Evolutionary conservation across 2,329 filamentous ascomycete species (phyloP).

Genomic region (Colletotrichum karsti): DNA sequence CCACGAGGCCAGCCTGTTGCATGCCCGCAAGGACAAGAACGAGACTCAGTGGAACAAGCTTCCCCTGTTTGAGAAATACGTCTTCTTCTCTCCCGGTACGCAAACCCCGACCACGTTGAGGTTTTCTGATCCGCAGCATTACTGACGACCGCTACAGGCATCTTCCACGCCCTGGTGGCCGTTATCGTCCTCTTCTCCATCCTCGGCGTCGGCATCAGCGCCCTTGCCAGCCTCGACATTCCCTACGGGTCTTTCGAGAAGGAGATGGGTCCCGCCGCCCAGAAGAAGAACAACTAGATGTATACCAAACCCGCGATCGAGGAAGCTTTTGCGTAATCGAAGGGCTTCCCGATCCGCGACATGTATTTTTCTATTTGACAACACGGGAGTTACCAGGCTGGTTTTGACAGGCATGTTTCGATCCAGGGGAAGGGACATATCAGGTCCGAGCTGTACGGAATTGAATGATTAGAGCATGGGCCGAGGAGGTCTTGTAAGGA

Average conservation of each 20-base stretch:
- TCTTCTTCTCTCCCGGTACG: conserved; percentile 89
- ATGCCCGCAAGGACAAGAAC: conserved; percentile 47
- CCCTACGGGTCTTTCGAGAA: conserved; percentile 97
- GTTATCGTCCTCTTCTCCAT: conserved; percentile 78
- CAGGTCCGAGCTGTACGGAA: background rate
- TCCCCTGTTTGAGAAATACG: conserved; percentile 88
- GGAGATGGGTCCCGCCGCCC: conserved; percentile 87
- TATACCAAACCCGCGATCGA: conserved; percentile 31
- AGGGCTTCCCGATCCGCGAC: background rate
- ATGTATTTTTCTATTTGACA: conserved; percentile 21
- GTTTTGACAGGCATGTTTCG: conserved; percentile 23
- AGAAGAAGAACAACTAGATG: conserved; percentile 89
- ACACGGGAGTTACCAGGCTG: conserved; percentile 28
- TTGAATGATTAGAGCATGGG: background rate
- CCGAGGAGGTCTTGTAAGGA: background rate
- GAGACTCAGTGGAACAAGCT: conserved; percentile 49
- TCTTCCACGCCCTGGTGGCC: conserved; percentile 87
- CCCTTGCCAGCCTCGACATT: conserved; percentile 83
- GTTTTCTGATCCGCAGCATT: background rate
- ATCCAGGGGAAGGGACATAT: background rate
- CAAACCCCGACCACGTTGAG: conserved; percentile 28
- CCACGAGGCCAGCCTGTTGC: conserved; percentile 41
- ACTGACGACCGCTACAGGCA: conserved; percentile 60
- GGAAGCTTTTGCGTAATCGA: background rate
- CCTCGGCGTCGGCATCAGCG: conserved; percentile 79